Evolutionary conservation across 2,329 filamentous ascomycete species (phyloP), one percentile per base, ranked within the genome.

Genomic region (Fusarium tanahbumbuense): DNA sequence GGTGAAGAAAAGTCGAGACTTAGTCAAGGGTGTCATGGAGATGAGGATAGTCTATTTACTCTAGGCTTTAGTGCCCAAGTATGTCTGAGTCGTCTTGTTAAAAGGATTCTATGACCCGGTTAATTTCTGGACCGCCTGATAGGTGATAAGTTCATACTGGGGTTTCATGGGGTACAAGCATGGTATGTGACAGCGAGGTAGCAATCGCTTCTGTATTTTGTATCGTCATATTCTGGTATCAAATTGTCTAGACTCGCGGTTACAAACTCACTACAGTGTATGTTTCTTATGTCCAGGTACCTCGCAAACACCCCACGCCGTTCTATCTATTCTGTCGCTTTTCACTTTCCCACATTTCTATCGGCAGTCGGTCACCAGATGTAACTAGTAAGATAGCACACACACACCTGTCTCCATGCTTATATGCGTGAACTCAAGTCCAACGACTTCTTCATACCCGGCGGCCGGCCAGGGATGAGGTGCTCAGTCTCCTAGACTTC

Each of bases 401-500:
- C 47, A 57, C 45, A 28, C 12, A 28, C 28, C 40, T 27, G 30
- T 12, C 9, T 30, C 56, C 4, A 50, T 48, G 28, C 40, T 40
- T 44, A 66, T 23, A 34, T 44, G 44, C 37, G 52, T 45, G 12
- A 46, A 12, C 49, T 27, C 45, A 53, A 41, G 20, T 45, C 42
- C 32, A 49, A 34, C 20, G 40, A 45, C 48, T 49, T 55, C 42
- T 59, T 67, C 22, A 41, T 53, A 37, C 49, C 42, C 44, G 55
- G 34, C 37, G 32, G 41, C n/a, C 30, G 25, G 20, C 45, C 44
- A 46, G 55, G 42, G 25, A 32, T 16, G 41, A 68, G 16, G 13
- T 22, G 28, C 64, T 61, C 67, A 56, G 59, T 60, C 42, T 62
- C 61, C 59, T 67, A 64, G 55, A 59, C 59, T 46, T 70, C 50